Conservation (phyloP, 2,329 filamentous ascomycete species). For the Diplodia scrobiculata region DNA sequence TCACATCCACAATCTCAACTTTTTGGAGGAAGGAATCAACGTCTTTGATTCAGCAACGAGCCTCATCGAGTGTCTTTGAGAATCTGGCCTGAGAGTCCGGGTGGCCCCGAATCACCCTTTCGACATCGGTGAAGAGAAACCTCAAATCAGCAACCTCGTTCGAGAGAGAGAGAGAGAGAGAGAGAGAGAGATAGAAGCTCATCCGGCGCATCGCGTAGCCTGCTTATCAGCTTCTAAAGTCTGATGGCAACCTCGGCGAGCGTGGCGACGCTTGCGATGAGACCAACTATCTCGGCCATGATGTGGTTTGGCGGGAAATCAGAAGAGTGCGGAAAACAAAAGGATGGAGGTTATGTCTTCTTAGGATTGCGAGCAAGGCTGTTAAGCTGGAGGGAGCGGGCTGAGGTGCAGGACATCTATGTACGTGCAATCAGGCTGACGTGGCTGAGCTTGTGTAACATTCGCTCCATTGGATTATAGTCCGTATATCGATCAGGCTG, state of each 20-base stretch:
- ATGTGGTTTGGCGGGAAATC: neutral
- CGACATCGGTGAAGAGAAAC: slow-evolving; percentile 4
- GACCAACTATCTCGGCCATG: slow-evolving; percentile 11
- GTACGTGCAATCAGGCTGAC: neutral
- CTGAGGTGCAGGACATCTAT: neutral
- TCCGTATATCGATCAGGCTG: too few species aligned
- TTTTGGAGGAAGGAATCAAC: neutral
- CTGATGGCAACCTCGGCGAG: slow-evolving; percentile 1
- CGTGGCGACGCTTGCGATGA: slow-evolving; percentile 10
- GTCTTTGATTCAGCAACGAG: neutral
- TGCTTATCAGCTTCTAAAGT: neutral
- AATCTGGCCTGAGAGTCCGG: neutral
- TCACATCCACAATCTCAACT: neutral
- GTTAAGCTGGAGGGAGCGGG: neutral
- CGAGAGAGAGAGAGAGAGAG: slow-evolving; percentile 18
- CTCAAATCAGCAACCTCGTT: slow-evolving; percentile 15
- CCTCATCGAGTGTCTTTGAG: neutral
- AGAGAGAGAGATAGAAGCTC: slow-evolving; percentile 18
- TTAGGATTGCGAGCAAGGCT: neutral
- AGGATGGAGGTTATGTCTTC: neutral
- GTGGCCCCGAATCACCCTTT: neutral
- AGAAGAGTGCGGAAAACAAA: neutral
- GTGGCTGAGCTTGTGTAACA: neutral
- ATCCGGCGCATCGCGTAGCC: neutral
- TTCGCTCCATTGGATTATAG: too few species aligned